Conservation (phyloP, 192 early-diverging fungal species). For the Coemansia sp. region DNA sequence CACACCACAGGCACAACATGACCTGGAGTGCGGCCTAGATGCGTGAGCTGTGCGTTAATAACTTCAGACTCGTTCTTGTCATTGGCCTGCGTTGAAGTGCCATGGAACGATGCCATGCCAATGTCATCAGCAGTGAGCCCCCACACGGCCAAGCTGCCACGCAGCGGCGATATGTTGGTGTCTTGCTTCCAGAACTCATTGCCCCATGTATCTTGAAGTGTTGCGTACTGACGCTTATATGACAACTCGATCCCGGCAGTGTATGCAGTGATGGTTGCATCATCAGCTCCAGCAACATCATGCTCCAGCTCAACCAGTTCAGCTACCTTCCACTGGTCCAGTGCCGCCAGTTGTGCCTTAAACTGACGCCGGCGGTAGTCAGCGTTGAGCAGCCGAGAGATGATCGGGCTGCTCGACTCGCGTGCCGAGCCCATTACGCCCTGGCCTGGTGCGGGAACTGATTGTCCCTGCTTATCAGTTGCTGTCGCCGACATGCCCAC, state of each 20-base stretch:
- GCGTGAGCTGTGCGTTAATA: constrained; percentile 79
- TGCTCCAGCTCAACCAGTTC: constrained; percentile 20
- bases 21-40: constrained; percentile 82
- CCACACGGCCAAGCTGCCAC: constrained; percentile 82
- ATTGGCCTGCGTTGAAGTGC: constrained; percentile 91
- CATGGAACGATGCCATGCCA: constrained; percentile 91
- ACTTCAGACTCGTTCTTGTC: constrained; percentile 95
- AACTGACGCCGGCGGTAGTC: constrained; percentile 79
- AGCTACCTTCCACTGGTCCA: constrained; percentile 5
- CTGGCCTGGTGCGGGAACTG: constrained; percentile 91
- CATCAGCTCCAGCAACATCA: background rate
- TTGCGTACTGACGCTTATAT: constrained; percentile 3
- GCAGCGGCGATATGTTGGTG: constrained; percentile 76
- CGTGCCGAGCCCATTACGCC: constrained; percentile 90
- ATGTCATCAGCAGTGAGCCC: constrained; percentile 90
- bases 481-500: constrained; percentile 85
- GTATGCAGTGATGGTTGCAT: constrained; percentile 1
- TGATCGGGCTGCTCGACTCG: constrained; percentile 51
- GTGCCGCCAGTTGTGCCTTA: constrained; percentile 13
- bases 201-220: constrained; percentile 65
- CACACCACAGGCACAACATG: constrained; percentile 78
- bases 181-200: constrained; percentile 80
- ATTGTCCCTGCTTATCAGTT: constrained; percentile 91
- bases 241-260: constrained; percentile 11
- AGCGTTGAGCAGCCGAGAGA: constrained; percentile 67